phyloP scores from a whole-genome alignment of 441 rosid species.

The Erysimum cheiri region DNA sequence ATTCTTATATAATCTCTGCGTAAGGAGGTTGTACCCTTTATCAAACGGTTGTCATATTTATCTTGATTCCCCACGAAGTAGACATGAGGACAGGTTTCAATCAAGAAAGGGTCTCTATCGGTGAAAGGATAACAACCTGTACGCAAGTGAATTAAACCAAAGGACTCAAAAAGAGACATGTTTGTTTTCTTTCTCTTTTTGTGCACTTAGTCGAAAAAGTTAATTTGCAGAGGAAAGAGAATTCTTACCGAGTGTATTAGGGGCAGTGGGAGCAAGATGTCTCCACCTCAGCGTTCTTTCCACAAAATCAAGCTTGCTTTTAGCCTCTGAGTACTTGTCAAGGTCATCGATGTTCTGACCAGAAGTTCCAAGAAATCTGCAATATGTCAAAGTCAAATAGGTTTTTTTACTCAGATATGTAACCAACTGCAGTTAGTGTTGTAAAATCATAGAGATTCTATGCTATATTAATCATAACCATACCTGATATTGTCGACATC shows the following conservation, averaged over 20 bases:
- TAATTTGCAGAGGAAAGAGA: neutral
- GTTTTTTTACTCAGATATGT: too few relatives aligned
- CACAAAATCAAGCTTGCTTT: slow-evolving; percentile 77
- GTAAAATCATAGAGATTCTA: slow-evolving; percentile 6
- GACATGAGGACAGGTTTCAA: slow-evolving; percentile 94
- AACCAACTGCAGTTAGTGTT: neutral
- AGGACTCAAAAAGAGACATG: neutral
- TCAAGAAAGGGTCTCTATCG: slow-evolving; percentile 92
- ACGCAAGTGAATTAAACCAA: slow-evolving; percentile 28
- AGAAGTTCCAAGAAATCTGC: slow-evolving; percentile 96
- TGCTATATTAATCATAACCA: slow-evolving; percentile 8
- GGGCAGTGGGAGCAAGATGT: slow-evolving; percentile 96
- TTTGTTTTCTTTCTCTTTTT: neutral
- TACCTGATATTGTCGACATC: slow-evolving; percentile 87
- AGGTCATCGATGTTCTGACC: slow-evolving; percentile 97
- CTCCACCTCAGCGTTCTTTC: slow-evolving; percentile 97
- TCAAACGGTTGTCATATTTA: slow-evolving; percentile 61
- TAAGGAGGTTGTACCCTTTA: slow-evolving; percentile 57
- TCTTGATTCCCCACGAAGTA: slow-evolving; percentile 90
- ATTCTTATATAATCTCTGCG: neutral
- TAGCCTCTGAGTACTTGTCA: slow-evolving; percentile 83
- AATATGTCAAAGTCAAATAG: slow-evolving; percentile 24
- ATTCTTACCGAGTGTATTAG: slow-evolving; percentile 86
- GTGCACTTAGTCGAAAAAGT: neutral
- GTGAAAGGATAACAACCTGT: slow-evolving; percentile 96